Percentiles rank a stretch among this genome's conserved stretches.
Evolutionary conservation across 331 rosid species (phyloP).

Genomic region (Rhamnella rubrinervis): DNA sequence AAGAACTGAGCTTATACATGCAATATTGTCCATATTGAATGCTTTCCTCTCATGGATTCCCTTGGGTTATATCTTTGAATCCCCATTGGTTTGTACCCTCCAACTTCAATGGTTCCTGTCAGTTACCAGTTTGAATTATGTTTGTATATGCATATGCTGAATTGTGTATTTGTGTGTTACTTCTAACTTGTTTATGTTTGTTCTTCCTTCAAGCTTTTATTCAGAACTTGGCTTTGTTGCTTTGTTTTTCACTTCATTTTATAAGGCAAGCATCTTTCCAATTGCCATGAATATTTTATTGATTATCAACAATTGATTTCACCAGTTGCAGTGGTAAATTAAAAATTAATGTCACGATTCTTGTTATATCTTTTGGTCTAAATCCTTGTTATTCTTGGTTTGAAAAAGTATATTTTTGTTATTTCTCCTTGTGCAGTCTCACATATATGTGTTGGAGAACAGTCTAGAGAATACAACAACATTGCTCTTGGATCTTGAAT

Average conservation of each 20-base stretch:
- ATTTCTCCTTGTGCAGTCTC: constrained; percentile 45
- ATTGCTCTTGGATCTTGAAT: constrained; percentile 88
- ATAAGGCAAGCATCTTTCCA: constrained; percentile 52
- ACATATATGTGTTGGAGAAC: constrained; percentile 78
- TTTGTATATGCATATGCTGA: not conserved
- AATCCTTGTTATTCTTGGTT: too few relatives aligned
- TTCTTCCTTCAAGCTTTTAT: constrained; percentile 64
- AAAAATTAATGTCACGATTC: not conserved
- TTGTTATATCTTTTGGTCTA: not conserved
- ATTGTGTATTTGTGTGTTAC: not conserved
- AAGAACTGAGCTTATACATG: constrained; percentile 87
- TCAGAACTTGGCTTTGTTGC: constrained; percentile 96
- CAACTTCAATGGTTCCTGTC: constrained; percentile 11
- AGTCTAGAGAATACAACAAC: constrained; percentile 72
- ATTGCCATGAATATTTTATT: not conserved
- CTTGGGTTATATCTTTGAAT: constrained; percentile 93
- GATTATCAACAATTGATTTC: not conserved
- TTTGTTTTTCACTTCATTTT: constrained; percentile 87
- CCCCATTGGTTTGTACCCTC: constrained; percentile 74
- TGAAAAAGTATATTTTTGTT: not conserved
- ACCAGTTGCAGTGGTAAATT: too few relatives aligned
- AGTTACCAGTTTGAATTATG: not conserved
- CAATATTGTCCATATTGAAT: constrained; percentile 89
- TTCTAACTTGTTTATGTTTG: constrained; percentile 9
- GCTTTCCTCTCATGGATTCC: constrained; percentile 99